These are phyloP conservation scores for Alternaria burnsii DNA, from an alignment of 2,329 filamentous ascomycete species.

Conservation along the genomic window DNA sequence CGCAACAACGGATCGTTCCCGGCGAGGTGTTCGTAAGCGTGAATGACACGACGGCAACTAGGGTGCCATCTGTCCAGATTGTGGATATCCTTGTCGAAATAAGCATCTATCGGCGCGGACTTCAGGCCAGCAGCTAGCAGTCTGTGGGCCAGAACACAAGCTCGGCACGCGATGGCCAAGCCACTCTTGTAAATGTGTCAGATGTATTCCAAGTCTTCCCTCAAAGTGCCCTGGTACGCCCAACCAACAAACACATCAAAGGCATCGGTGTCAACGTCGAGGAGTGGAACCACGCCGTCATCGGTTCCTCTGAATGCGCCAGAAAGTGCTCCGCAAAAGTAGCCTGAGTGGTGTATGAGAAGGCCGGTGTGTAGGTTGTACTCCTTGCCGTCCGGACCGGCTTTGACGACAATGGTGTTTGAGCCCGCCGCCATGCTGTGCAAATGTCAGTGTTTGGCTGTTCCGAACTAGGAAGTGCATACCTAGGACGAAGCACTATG, in stretches of 20 bases:
- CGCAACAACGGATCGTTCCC: background rate
- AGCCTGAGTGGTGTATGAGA: conserved; percentile 3
- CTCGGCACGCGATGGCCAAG: background rate
- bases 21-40: background rate
- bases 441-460: background rate
- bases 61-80: background rate
- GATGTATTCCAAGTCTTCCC: background rate
- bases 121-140: background rate
- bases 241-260: background rate
- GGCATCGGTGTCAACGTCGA: background rate
- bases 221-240: background rate
- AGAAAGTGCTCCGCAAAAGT: conserved; percentile 7
- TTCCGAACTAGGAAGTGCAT: background rate
- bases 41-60: background rate
- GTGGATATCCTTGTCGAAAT: background rate
- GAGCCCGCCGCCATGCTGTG: background rate
- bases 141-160: background rate
- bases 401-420: conserved; percentile 6
- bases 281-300: background rate
- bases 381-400: background rate
- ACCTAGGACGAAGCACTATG: background rate
- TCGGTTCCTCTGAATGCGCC: background rate
- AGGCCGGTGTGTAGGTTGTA: conserved; percentile 7
- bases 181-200: background rate
- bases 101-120: background rate